These are phyloP conservation scores for Chloris gayana DNA, from an alignment of 176 grass and related monocot species.

Conservation along the genomic window DNA sequence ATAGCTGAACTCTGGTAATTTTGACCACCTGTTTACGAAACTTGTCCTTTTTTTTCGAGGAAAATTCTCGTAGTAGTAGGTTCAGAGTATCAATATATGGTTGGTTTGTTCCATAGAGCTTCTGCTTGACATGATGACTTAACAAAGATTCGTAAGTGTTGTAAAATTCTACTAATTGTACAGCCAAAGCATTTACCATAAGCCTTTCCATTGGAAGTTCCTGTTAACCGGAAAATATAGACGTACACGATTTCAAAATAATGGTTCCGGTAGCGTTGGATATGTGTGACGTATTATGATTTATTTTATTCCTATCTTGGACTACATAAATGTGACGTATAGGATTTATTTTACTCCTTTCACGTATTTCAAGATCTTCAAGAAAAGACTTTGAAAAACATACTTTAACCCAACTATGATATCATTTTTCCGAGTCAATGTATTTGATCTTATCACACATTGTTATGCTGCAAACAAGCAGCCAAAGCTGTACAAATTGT, in stretches of 20 bases:
- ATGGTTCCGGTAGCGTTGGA: conserved; percentile 33
- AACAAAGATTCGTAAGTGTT: too few relatives aligned
- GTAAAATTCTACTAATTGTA: too few relatives aligned
- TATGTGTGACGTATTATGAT: neutral
- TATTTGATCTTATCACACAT: neutral
- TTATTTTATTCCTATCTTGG: too few relatives aligned
- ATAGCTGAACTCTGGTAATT: neutral
- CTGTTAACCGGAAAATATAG: too few relatives aligned
- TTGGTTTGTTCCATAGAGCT: too few relatives aligned
- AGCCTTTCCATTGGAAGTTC: too few relatives aligned
- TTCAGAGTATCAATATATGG: too few relatives aligned
- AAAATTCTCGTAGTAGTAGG: neutral
- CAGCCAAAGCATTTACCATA: too few relatives aligned
- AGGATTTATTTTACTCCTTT: too few relatives aligned
- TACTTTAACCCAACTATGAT: neutral
- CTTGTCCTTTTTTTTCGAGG: neutral
- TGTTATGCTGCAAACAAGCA: neutral
- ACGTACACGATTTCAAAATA: too few relatives aligned
- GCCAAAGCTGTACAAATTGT: neutral
- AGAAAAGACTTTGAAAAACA: neutral
- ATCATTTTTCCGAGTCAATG: neutral
- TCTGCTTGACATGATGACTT: too few relatives aligned
- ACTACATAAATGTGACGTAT: neutral
- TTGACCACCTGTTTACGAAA: neutral
- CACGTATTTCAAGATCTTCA: too few relatives aligned